These are phyloP conservation scores for Eryngium alpinum DNA, from an alignment of 140 eudicot genomes.

Conservation along the genomic window DNA sequence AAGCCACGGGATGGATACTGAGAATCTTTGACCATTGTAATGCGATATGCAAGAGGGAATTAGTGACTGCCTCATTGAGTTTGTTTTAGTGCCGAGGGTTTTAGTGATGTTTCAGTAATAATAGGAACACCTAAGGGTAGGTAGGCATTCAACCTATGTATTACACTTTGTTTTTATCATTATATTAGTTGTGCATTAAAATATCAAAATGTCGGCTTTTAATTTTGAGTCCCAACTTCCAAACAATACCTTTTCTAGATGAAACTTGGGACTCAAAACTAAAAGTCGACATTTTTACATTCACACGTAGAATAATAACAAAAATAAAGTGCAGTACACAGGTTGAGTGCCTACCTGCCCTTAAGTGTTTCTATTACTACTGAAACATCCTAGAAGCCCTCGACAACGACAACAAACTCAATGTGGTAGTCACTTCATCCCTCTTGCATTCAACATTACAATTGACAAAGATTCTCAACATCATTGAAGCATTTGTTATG, in stretches of 20 bases:
- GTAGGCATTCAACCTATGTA: no score
- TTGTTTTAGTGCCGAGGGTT: not conserved
- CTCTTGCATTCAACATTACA: not conserved
- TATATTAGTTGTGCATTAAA: no score
- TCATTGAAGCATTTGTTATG: constrained; percentile 10
- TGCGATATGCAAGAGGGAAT: not conserved
- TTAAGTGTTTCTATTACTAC: not conserved
- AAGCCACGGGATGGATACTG: constrained; percentile 8
- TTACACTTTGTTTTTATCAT: no score
- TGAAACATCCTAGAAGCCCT: constrained; percentile 6
- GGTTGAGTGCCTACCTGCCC: not conserved
- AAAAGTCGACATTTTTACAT: no score
- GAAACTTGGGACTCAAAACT: no score
- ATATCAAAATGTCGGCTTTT: no score
- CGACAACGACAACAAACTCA: not conserved
- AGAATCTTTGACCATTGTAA: not conserved
- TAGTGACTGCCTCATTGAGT: not conserved
- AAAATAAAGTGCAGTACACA: no score
- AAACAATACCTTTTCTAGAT: no score
- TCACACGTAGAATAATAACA: no score
- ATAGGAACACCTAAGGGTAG: not conserved
- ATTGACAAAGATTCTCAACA: not conserved
- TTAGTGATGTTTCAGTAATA: not conserved
- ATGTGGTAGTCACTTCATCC: not conserved
- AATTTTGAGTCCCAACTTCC: no score